Evolutionary conservation across 805 yeast genomes (phyloP), one percentile per base, ranked within the genome.

Genomic region (Trichomonascus vanleenenianus): DNA sequence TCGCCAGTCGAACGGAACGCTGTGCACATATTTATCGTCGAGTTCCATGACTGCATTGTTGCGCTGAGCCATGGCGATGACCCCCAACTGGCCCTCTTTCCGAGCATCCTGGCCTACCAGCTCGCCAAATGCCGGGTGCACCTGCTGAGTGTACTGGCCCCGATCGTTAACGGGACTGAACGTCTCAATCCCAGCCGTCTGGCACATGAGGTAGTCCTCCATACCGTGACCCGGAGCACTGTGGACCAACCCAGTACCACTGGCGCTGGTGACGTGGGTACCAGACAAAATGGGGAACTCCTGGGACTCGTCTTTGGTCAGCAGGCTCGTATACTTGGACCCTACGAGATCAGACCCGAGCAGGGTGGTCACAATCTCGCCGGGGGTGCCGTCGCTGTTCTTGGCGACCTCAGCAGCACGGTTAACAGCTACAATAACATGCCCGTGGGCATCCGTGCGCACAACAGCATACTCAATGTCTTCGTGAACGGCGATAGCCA

Each of bases 221-320:
- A 80, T 76, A 56, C 99, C 99, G 61, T 93, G 98, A 0, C 97
- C 97, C 1, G 98, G 97, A 0, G 98, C 97, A 16, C 87, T 84
- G 60, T 93, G 99, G 1, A 93, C 99, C 11, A 93, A 66, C 2
- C 98, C 99, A 0, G 98, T 86, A 62, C 99, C 99, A 0, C 93
- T 79, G 1, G 74, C 54, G 47, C 76, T 75, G 0, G 86, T 78
- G 10, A 94, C 97, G 62, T 89, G 95, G 44, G 74, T 77, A 3
- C 93, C 97, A 47, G 78, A 81, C 2, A 91, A 50, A 2, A 91
- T 65, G 0, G 95, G 95, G 50, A 72, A 75, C 27, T 22, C 8
- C 8, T 22, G 27, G 7, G 27, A 5, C 27, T 22, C 27, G 2
- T 47, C 22, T 2, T 30, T 32, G 3, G 72, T 53, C 2, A 83